A percentile compares a stretch with the other conserved stretches of the same genome.
Conservation (phyloP, 2,329 filamentous ascomycete species). For the Cucurbitaria berberidis region DNA sequence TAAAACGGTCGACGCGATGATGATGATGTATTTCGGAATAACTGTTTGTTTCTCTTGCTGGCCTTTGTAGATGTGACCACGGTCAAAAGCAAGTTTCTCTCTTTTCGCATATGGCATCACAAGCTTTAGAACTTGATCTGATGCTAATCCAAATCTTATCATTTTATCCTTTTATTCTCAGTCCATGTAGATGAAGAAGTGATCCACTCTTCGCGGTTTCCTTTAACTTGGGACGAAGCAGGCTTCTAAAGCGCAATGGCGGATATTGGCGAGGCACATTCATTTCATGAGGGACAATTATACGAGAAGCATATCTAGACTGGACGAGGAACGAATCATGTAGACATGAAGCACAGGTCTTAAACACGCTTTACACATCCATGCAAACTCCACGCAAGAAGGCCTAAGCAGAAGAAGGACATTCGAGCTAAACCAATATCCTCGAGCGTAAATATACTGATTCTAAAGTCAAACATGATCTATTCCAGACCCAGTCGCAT, state of each 20-base stretch:
- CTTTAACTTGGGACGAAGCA: too few species aligned
- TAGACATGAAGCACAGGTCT: background rate
- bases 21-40: background rate
- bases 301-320: background rate
- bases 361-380: background rate
- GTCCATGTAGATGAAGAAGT: too few species aligned
- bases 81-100: background rate
- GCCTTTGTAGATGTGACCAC: background rate
- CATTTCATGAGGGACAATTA: background rate
- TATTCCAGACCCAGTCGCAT: too few species aligned
- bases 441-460: too few species aligned
- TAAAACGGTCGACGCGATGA: background rate
- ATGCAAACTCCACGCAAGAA: too few species aligned
- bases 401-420: too few species aligned
- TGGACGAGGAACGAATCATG: background rate
- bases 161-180: too few species aligned
- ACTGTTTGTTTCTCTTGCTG: background rate
- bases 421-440: too few species aligned
- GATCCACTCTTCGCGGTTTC: too few species aligned
- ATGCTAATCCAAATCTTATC: background rate
- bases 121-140: background rate
- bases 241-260: too few species aligned
- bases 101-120: background rate
- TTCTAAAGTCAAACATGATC: too few species aligned
- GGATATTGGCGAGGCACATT: background rate